These are phyloP conservation scores for Fusarium nematophilum DNA, from an alignment of 2,329 filamentous ascomycete species.

Conservation along the genomic window DNA sequence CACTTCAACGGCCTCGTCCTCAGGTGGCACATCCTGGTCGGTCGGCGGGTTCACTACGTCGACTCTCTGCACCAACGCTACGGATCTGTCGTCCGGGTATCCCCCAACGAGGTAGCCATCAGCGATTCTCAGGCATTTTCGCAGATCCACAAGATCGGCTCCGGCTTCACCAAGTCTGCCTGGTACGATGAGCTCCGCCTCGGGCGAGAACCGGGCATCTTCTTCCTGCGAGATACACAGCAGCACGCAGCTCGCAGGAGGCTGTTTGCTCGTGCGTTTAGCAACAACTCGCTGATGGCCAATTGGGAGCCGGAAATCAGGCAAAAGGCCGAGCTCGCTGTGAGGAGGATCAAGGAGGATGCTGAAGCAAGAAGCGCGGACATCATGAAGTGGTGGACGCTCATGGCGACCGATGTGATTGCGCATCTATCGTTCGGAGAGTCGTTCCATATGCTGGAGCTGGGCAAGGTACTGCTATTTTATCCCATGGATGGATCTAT, in stretches of 20 bases:
- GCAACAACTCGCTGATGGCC: background rate
- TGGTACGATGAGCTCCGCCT: conserved; percentile 17
- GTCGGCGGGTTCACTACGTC: conserved; percentile 17
- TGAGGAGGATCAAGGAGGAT: conserved; percentile 7
- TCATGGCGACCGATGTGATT: conserved; percentile 29
- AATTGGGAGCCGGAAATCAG: conserved; percentile 24
- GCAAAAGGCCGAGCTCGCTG: conserved; percentile 3
- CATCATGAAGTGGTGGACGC: conserved; percentile 33
- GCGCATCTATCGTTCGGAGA: conserved; percentile 27
- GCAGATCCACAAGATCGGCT: conserved; percentile 27
- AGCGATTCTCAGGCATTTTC: conserved; percentile 16
- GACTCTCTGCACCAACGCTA: conserved; percentile 12
- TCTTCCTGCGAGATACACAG: conserved; percentile 23
- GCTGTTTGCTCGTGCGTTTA: conserved; percentile 24
- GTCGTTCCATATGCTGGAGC: conserved; percentile 24
- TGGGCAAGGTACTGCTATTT: conserved; percentile 23
- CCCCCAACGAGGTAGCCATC: conserved; percentile 12
- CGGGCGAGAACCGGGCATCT: conserved; percentile 2
- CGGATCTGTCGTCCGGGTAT: conserved; percentile 11
- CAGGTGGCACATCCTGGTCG: conserved; percentile 2
- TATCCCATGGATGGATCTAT: no score
- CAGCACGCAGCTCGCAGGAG: conserved; percentile 13
- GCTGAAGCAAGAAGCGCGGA: conserved; percentile 1
- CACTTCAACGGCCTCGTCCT: conserved; percentile 12
- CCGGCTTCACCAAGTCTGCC: conserved; percentile 18